Conservation (phyloP, 129 eudicot species). For the Lactuca saligna region DNA sequence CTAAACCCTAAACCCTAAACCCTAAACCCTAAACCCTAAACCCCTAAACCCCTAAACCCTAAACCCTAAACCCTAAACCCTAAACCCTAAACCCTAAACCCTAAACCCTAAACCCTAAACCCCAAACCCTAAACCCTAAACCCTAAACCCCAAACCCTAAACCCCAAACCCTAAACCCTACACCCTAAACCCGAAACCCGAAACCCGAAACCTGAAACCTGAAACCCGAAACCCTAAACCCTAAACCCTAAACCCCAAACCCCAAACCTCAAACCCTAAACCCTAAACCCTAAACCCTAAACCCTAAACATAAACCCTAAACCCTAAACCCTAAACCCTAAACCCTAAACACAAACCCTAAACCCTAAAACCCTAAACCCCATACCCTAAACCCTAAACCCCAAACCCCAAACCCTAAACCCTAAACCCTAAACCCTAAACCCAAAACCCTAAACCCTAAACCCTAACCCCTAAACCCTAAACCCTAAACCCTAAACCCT, state of each 20-base stretch:
- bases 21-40: not conserved
- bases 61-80: not conserved
- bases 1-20: not conserved
- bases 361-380: no score
- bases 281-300: constrained; percentile 12
- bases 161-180: not conserved
- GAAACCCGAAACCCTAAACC: not conserved
- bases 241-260: not conserved
- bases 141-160: not conserved
- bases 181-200: not conserved
- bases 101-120: not conserved
- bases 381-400: no score
- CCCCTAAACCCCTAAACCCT: not conserved
- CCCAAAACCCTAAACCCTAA: no score
- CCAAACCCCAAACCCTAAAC: no score
- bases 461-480: no score
- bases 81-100: not conserved
- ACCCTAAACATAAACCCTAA: not conserved
- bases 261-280: not conserved
- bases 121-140: not conserved
- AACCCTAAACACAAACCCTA: no score
- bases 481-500: no score
- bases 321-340: no score
- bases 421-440: no score
- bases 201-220: not conserved